phyloP scores from a whole-genome alignment of 202 grass and related monocot genomes.

The Panicum hallii region DNA sequence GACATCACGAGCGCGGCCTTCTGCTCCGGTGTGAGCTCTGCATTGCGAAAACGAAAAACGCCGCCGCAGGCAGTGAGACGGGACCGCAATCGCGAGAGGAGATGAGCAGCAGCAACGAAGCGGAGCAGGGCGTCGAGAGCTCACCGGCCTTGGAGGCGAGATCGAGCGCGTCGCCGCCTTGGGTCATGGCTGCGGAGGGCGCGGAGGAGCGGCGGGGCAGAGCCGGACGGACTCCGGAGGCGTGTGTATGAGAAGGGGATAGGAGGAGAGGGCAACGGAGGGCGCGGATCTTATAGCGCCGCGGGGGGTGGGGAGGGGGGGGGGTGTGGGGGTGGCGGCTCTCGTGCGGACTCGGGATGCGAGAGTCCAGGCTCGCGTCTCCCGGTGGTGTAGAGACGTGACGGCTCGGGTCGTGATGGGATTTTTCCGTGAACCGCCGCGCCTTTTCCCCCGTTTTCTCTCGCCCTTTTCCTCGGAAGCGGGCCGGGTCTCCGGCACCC shows the following conservation, averaged over 20 bases:
- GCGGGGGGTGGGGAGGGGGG: too few relatives aligned
- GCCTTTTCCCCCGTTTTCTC: not conserved
- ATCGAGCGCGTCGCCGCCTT: constrained; percentile 40
- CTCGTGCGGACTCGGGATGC: not conserved
- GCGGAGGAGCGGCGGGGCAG: constrained; percentile 4
- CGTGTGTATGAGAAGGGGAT: not conserved
- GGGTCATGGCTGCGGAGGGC: constrained; percentile 24
- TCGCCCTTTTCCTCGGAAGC: not conserved
- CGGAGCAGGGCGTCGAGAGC: not conserved
- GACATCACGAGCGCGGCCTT: constrained; percentile 55
- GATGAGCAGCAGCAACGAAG: not conserved
- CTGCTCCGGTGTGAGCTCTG: constrained; percentile 62
- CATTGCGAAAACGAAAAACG: not conserved
- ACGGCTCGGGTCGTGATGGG: not conserved
- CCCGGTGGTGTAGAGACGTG: not conserved
- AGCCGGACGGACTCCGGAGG: not conserved
- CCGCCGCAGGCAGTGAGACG: not conserved
- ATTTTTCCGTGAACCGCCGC: not conserved
- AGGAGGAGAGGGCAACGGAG: not conserved
- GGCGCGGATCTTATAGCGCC: constrained; percentile 6
- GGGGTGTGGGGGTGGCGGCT: not conserved
- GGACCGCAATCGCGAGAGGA: not conserved
- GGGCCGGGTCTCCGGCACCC: not conserved
- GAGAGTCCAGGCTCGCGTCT: not conserved
- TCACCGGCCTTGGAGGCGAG: constrained; percentile 33